Evolutionary conservation across 1,284 basidiomycete genomes (phyloP), one percentile per base, ranked within the genome.

Genomic region (Apiotrichum montevideense): DNA sequence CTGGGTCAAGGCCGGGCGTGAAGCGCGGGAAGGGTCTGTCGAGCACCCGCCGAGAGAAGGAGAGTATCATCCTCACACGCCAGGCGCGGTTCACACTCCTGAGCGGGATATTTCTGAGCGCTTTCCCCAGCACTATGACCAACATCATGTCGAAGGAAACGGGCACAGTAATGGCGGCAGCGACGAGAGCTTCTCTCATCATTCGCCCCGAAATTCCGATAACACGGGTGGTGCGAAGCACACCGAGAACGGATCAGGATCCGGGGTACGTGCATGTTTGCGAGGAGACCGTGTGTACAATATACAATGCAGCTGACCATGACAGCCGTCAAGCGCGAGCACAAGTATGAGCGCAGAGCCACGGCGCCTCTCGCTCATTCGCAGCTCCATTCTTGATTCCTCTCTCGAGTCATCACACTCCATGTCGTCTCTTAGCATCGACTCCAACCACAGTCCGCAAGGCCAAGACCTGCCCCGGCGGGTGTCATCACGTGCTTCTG

Each of bases 1-100:
- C 55, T 62, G 61, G 61, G 57, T 62, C 49, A 62, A 58, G 55
- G 61, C 61, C 15, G 61, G 61, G 4, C 61, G 57, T 33, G 55
- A 56, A 13, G 46, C 44, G 39, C 21, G 53, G 15, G 39, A 33
- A 14, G 41, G 45, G 13, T 35, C 41, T 14, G n/a, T 32, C 41
- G 41, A 15, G 29, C 15, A 6, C 37, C n/a, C 32, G 15, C 13
- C 14, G 6, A n/a, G 47, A 14, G 29, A 51, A 35, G 11, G 37
- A 21, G 35, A 55, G 13, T n/a, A 42, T 7, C n/a, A n/a, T 7
- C 6, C 33, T 34, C 14, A n/a, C 8, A 8, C n/a, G n/a, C 15
- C 43, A 5, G 29, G 29, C 29, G 29, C 29, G 2, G 37, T 8
- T 2, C 37, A 39, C 9, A 13, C 37, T 39, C 9, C 37, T 13